Evolutionary conservation across 306 rosid species (phyloP), one percentile per base, ranked within the genome.

Genomic region (Sindora glabra): DNA sequence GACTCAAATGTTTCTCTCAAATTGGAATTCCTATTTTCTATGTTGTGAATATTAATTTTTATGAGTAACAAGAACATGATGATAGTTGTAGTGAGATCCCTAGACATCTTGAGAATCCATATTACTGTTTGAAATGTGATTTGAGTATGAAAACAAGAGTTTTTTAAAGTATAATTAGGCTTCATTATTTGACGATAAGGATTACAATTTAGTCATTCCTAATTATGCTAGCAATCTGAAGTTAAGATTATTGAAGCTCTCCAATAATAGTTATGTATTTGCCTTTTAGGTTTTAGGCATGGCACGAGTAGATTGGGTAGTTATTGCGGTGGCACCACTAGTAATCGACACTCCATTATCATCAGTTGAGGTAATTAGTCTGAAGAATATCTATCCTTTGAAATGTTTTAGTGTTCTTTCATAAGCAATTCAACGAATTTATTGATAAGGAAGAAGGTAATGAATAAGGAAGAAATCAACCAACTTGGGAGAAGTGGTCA

Each of bases 251-350:
- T 34, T 5, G 17, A 48, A 22, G 48, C 29, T 51, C 26, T 29
- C 12, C 24, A 49, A 6, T 56, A 27, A 71, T 23, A 18, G 36
- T 46, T 51, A 22, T 53, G 67, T 47, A 45, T 64, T 38, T 74
- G 48, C 73, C 65, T 67, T 77, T 64, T 81, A 90, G 97, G 97
- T 90, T 75, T 76, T 90, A 78, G 87, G 97, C 90, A 85, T 90
- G 96, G 87, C 96, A 66, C 77, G 97, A 81, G 67, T 90, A 81
- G 96, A 96, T 21, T 96, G 97, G n/a, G n/a, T n/a, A 77, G 96
- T 95, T 37, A 95, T 94, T 73, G 97, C 97, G 6, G 97, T 90
- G 50, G 97, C 96, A 22, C 97, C 96, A 70, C 87, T 87, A 42
- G 96, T 87, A 72, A 87, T 89, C 18, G 97, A 90, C 50, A 81